Conservation (phyloP, 2,329 filamentous ascomycete species). For the Chrysoporthe deuterocubensis region DNA sequence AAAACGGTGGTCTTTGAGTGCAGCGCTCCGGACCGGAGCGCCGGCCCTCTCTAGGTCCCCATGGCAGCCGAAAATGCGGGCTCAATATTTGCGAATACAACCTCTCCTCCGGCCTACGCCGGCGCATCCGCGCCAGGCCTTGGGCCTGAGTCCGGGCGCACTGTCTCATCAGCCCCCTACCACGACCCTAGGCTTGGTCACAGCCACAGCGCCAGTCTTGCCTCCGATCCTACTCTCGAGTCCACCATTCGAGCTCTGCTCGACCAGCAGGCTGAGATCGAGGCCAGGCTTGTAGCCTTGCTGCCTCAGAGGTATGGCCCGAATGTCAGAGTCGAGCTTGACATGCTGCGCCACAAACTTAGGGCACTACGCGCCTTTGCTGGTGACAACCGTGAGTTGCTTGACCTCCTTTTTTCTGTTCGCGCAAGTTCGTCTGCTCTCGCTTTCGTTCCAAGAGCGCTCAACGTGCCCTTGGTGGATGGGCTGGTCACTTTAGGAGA, state of each 20-base stretch:
- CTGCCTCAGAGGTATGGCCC: slow-evolving; percentile 53
- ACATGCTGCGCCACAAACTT: slow-evolving; percentile 61
- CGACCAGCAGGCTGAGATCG: slow-evolving; percentile 58
- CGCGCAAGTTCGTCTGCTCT: not conserved
- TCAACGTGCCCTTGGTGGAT: not conserved
- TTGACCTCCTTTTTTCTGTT: slow-evolving; percentile 8
- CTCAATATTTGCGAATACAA: slow-evolving; percentile 14
- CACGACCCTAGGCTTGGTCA: slow-evolving; percentile 17
- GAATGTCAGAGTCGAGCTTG: slow-evolving; percentile 54
- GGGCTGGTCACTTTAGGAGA: not conserved
- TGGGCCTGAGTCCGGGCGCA: slow-evolving; percentile 21
- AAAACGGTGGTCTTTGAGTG: slow-evolving; percentile 1
- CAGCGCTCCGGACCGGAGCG: slow-evolving; percentile 2
- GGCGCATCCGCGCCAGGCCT: slow-evolving; percentile 22
- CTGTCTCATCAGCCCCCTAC: slow-evolving; percentile 20
- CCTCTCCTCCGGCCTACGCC: slow-evolving; percentile 27
- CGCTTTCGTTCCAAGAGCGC: slow-evolving; percentile 14
- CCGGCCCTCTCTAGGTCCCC: slow-evolving; percentile 15
- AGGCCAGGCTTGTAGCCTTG: slow-evolving; percentile 53
- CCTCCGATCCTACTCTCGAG: slow-evolving; percentile 46
- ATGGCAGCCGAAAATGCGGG: slow-evolving; percentile 28
- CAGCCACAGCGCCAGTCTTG: slow-evolving; percentile 32
- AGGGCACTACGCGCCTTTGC: slow-evolving; percentile 53
- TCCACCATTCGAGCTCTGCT: slow-evolving; percentile 51
- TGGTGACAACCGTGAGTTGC: slow-evolving; percentile 52